Evolutionary conservation across 148 eudicot genomes (phyloP), one percentile per base, ranked within the genome.

Genomic region (Chenopodium album): DNA sequence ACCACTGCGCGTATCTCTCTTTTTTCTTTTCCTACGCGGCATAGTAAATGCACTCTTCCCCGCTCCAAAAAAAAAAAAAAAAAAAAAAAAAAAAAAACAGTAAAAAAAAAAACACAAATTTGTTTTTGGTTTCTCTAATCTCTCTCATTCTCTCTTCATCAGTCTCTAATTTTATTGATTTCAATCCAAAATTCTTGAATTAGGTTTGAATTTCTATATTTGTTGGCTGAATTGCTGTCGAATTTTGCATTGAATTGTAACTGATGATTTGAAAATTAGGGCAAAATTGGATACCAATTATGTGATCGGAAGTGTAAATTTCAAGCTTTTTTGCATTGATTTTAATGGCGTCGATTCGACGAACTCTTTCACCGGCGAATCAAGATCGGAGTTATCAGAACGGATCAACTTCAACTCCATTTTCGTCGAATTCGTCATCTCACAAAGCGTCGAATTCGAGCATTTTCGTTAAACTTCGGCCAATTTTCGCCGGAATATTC

Each of bases 301-400:
- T 71, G 76, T 71, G 29, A 79, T 71, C 32, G 11, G 67, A 46
- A 26, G 59, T 47, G n/a, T 13, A 68, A 32, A 71, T 2, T 34
- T 32, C 3, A 23, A 26, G 60, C 34, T 54, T 50, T 29, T 62
- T 56, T 3, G 47, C 50, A 16, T 7, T 4, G 44, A 70, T 56
- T 56, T 78, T 41, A 68, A 95, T 95, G 98, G 98, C 98, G 41
- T 95, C 98, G 70, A 86, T 93, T 85, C 90, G 97, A 76, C 86
- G 98, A 79, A 90, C 97, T 47, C 85, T 87, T 1, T 95, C 94
- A 70, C 94, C 98, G 29, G 85, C 78, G 13, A 83, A 84, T 82
- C 86, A 81, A 76, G 91, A 91, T 56, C 92, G 91, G 73, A 73
- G 80, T 26, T 80, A 87, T 76, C 88, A 75, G 76, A 93, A 92